Percentiles rank a stretch among this genome's conserved stretches.
phyloP scores from a whole-genome alignment of 371 early-diverging fungal species.

The Chytridiales sp. region DNA sequence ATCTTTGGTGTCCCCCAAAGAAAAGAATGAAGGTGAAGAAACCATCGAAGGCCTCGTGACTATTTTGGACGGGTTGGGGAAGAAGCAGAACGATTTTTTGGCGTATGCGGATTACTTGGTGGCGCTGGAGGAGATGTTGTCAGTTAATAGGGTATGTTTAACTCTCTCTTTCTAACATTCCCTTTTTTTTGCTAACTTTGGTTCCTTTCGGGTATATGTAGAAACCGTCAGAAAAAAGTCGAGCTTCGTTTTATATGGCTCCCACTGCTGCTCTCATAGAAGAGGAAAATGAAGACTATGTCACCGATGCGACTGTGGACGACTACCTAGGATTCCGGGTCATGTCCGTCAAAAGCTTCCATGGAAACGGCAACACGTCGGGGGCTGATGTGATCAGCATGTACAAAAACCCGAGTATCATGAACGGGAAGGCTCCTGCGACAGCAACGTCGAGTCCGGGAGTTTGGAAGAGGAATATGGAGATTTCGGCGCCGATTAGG shows the following conservation, averaged over 20 bases:
- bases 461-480: not conserved
- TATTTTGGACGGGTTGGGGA: conserved; percentile 10
- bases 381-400: not conserved
- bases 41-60: not conserved
- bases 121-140: conserved; percentile 15
- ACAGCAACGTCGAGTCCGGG: not conserved
- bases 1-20: too few species aligned
- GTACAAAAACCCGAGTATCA: not conserved
- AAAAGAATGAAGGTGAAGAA: not conserved
- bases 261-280: not conserved
- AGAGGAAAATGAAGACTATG: conserved; percentile 1
- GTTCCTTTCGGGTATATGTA: not conserved
- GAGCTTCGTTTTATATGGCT: not conserved
- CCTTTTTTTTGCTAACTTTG: not conserved
- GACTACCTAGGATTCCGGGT: conserved; percentile 4
- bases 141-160: too few species aligned
- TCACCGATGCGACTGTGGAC: not conserved
- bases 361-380: not conserved
- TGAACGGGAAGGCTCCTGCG: conserved; percentile 1
- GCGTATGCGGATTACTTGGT: conserved; percentile 20
- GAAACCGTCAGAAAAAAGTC: not conserved
- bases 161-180: not conserved
- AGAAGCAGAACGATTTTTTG: conserved; percentile 2
- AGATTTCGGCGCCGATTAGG: too few species aligned
- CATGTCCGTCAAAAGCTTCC: not conserved